Percentiles rank a stretch among this genome's conserved stretches.
phyloP scores from a whole-genome alignment of 1,284 basidiomycete genomes.

The Inonotus hispidus region DNA sequence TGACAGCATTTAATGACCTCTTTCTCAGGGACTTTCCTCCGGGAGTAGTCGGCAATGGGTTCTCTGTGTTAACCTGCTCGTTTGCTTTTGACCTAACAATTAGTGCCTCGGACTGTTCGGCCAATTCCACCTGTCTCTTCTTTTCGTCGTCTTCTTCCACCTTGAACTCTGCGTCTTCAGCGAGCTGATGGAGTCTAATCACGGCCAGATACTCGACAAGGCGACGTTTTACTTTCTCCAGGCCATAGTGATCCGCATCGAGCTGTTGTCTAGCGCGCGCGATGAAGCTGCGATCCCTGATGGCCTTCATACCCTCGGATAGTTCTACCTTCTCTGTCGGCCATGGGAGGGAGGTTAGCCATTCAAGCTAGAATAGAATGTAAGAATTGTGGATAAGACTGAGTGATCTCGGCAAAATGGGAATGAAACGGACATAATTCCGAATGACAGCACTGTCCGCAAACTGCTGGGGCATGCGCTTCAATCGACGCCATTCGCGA shows the following conservation, averaged over 20 bases:
- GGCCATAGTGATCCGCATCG: conserved; percentile 83
- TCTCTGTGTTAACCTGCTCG: conserved; percentile 9
- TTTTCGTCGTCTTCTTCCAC: conserved; percentile 9
- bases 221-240: conserved; percentile 87
- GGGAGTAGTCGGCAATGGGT: conserved; percentile 14
- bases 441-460: conserved; percentile 77
- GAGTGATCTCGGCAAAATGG: neutral
- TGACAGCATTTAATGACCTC: conserved; percentile 38
- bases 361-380: conserved; percentile 64
- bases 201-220: conserved; percentile 89
- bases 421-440: conserved; percentile 54
- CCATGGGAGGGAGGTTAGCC: conserved; percentile 80
- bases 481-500: conserved; percentile 73
- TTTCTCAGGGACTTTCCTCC: conserved; percentile 17
- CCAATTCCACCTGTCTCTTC: conserved; percentile 33
- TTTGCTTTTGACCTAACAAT: neutral
- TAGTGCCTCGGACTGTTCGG: conserved; percentile 1
- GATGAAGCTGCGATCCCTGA: conserved; percentile 55
- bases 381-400: neutral
- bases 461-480: conserved; percentile 69
- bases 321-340: conserved; percentile 35
- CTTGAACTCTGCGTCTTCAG: conserved; percentile 29
- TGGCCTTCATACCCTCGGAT: conserved; percentile 22
- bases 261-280: conserved; percentile 65
- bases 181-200: conserved; percentile 70